Evolutionary conservation across 257 asterid genomes (phyloP).

Genomic region (Lavandula angustifolia): DNA sequence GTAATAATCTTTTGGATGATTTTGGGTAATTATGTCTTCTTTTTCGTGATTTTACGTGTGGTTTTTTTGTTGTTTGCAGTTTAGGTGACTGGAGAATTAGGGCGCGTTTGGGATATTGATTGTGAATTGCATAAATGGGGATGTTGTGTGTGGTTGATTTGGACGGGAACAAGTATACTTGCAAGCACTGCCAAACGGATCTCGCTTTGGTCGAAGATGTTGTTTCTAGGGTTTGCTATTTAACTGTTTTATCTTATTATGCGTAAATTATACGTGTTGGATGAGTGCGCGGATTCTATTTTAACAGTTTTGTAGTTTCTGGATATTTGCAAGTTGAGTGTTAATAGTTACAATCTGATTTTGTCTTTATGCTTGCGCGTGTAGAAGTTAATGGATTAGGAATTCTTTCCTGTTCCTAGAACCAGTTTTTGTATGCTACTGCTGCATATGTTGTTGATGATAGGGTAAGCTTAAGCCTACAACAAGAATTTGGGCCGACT

Average conservation of each 20-base stretch:
- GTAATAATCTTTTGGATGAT: neutral
- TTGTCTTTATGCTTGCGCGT: slow-evolving; percentile 1
- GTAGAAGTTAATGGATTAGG: slow-evolving; percentile 14
- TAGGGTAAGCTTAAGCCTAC: slow-evolving; percentile 5
- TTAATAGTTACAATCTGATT: neutral
- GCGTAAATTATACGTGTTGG: neutral
- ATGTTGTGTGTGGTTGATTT: slow-evolving; percentile 57
- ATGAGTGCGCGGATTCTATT: slow-evolving; percentile 9
- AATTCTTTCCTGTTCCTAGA: neutral
- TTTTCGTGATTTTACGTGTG: slow-evolving; percentile 12
- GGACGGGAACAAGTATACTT: slow-evolving; percentile 62
- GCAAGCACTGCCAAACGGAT: slow-evolving; percentile 76
- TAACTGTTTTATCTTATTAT: neutral
- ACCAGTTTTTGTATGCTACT: neutral
- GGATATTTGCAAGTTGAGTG: slow-evolving; percentile 14
- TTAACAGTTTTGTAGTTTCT: neutral
- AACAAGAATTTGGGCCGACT: neutral
- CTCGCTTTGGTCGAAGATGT: slow-evolving; percentile 59
- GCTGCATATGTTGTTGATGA: neutral
- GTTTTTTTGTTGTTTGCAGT: slow-evolving; percentile 4
- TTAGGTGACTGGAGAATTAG: slow-evolving; percentile 28
- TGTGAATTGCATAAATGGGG: slow-evolving; percentile 52
- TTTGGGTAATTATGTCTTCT: neutral
- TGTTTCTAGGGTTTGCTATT: slow-evolving; percentile 59
- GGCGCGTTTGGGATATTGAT: slow-evolving; percentile 22